Evolutionary conservation across 1,284 basidiomycete species (phyloP).

Genomic region (Pterulicium gracile): DNA sequence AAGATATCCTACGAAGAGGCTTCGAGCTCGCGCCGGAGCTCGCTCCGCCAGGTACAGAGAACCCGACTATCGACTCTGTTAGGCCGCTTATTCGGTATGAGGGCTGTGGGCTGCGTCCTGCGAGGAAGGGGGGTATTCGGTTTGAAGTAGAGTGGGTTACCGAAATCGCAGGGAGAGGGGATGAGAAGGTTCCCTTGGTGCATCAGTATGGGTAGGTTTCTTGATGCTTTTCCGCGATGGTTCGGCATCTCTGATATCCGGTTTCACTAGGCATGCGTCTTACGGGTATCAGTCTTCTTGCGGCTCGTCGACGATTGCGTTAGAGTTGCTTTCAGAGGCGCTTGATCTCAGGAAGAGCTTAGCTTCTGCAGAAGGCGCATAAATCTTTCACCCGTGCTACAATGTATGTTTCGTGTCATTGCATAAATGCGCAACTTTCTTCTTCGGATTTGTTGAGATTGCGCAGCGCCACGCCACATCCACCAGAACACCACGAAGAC

Average conservation of each 20-base stretch:
- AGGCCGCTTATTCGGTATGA: constrained; percentile 52
- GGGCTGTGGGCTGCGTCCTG: constrained; percentile 66
- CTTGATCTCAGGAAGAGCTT: constrained; percentile 11
- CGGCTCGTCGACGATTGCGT: constrained; percentile 51
- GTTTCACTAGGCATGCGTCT: constrained; percentile 37
- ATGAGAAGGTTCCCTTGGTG: constrained; percentile 27
- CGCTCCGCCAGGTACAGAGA: constrained; percentile 32
- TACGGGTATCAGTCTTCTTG: constrained; percentile 67
- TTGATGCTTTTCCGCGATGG: neutral
- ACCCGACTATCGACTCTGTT: constrained; percentile 45
- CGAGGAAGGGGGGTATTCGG: constrained; percentile 55
- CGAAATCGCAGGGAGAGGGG: constrained; percentile 13
- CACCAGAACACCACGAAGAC: too few species aligned
- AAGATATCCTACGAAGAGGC: constrained; percentile 36
- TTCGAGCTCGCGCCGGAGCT: constrained; percentile 46
- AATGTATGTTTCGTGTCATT: too few species aligned
- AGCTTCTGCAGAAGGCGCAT: too few species aligned
- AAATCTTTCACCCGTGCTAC: too few species aligned
- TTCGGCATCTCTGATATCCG: constrained; percentile 7
- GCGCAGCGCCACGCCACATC: too few species aligned
- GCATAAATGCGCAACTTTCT: too few species aligned
- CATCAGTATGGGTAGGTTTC: constrained; percentile 63
- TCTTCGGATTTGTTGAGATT: too few species aligned
- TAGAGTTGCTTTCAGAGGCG: constrained; percentile 42
- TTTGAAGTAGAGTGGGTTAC: constrained; percentile 47